These are phyloP conservation scores for Tympanopsis confertula DNA, from an alignment of 2,329 filamentous ascomycete genomes.

Conservation along the genomic window DNA sequence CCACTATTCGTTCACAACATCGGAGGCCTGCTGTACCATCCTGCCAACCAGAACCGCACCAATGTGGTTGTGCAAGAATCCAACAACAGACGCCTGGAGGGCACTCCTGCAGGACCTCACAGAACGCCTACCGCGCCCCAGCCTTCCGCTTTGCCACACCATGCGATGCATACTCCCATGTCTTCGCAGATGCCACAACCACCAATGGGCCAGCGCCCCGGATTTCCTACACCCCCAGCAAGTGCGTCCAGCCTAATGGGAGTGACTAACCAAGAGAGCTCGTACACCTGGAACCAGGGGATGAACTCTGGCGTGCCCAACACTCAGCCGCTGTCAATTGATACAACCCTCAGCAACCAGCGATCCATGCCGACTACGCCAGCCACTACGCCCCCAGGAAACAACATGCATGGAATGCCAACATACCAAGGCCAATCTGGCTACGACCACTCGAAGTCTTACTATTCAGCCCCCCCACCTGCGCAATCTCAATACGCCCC, in stretches of 20 bases:
- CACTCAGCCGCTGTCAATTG: constrained; percentile 45
- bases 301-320: constrained; percentile 11
- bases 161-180: constrained; percentile 45
- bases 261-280: constrained; percentile 11
- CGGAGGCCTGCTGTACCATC: constrained; percentile 83
- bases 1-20: constrained; percentile 97
- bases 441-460: neutral
- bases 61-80: constrained; percentile 80
- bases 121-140: constrained; percentile 32
- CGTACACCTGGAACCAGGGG: neutral
- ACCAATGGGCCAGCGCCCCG: constrained; percentile 49
- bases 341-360: constrained; percentile 44
- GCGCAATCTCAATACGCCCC: neutral
- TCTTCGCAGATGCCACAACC: constrained; percentile 38
- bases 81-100: constrained; percentile 63
- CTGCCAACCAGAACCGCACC: constrained; percentile 71
- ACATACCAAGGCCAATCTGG: constrained; percentile 26
- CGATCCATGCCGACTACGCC: constrained; percentile 54
- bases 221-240: constrained; percentile 83
- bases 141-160: constrained; percentile 56
- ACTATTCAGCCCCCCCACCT: neutral
- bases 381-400: constrained; percentile 51
- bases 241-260: constrained; percentile 78
- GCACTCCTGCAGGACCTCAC: constrained; percentile 51
- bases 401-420: constrained; percentile 40